Evolutionary conservation across 2,329 filamentous ascomycete genomes (phyloP).

Genomic region (Didymella exigua): DNA sequence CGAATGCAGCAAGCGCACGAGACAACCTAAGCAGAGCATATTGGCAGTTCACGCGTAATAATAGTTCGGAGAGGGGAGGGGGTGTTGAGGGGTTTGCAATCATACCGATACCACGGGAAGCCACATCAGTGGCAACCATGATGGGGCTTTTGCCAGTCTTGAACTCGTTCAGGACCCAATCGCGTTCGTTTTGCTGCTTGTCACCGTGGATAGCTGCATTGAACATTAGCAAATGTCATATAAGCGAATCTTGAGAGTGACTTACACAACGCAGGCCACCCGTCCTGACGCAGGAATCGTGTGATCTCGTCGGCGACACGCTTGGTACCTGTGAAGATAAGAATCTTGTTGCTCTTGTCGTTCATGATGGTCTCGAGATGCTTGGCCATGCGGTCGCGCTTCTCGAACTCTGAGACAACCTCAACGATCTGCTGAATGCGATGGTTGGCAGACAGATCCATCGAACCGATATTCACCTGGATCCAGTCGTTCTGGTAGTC

Average conservation of each 20-base stretch:
- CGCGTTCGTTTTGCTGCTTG: slow-evolving; percentile 99
- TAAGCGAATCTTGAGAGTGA: slow-evolving; percentile 27
- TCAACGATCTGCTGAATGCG: slow-evolving; percentile 98
- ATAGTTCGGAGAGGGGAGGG: slow-evolving; percentile 46
- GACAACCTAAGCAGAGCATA: slow-evolving; percentile 90
- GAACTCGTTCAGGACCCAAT: slow-evolving; percentile 99
- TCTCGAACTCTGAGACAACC: slow-evolving; percentile 94
- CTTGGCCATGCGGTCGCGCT: slow-evolving; percentile 96
- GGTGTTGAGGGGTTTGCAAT: slow-evolving; percentile 65
- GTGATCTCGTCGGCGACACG: slow-evolving; percentile 98
- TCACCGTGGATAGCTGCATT: slow-evolving; percentile 89
- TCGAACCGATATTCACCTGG: slow-evolving; percentile 97
- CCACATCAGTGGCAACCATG: slow-evolving; percentile 99
- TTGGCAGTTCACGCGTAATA: slow-evolving; percentile 66
- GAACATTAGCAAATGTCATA: slow-evolving; percentile 46
- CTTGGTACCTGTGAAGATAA: slow-evolving; percentile 87
- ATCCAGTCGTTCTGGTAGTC: slow-evolving; percentile 97
- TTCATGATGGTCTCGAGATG: slow-evolving; percentile 98
- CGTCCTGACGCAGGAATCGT: slow-evolving; percentile 94
- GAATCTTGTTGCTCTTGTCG: slow-evolving; percentile 89
- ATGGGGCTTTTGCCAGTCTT: slow-evolving; percentile 99
- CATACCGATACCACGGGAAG: slow-evolving; percentile 99
- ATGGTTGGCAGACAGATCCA: slow-evolving; percentile 96
- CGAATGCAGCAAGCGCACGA: slow-evolving; percentile 74
- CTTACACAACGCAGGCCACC: slow-evolving; percentile 95